A percentile compares a stretch with the other conserved stretches of the same genome.
phyloP scores from a whole-genome alignment of 2,329 filamentous ascomycete species.

The Aspergillus sp. region DNA sequence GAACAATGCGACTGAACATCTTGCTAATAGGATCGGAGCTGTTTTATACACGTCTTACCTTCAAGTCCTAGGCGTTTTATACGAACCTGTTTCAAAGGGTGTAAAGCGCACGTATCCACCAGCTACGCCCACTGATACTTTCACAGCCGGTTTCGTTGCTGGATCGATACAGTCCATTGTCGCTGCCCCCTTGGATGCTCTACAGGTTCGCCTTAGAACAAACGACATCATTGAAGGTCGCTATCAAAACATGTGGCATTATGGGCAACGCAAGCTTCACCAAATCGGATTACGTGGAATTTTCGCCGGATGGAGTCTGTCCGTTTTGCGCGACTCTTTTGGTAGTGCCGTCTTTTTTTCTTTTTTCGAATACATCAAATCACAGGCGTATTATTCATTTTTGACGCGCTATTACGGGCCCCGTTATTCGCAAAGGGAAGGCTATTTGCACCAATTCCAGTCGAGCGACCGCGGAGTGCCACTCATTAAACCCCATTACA shows the following conservation, averaged over 20 bases:
- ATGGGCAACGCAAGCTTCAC: constrained; percentile 56
- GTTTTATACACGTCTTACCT: constrained; percentile 65
- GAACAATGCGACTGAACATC: neutral
- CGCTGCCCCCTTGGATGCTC: constrained; percentile 63
- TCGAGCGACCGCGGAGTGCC: constrained; percentile 35
- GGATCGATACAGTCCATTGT: constrained; percentile 61
- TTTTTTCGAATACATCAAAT: constrained; percentile 64
- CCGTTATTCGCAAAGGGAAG: constrained; percentile 28
- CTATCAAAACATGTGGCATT: constrained; percentile 65
- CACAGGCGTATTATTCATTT: constrained; percentile 62
- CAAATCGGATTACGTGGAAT: constrained; percentile 62
- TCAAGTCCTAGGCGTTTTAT: constrained; percentile 56
- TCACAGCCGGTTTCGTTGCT: constrained; percentile 59
- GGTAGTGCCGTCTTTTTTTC: constrained; percentile 64
- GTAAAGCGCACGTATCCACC: constrained; percentile 62
- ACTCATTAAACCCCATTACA: constrained; percentile 61
- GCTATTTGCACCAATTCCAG: constrained; percentile 26
- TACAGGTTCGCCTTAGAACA: constrained; percentile 62
- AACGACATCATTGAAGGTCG: constrained; percentile 59
- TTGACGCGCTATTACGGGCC: constrained; percentile 59
- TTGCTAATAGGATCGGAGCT: constrained; percentile 53
- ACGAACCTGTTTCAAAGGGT: constrained; percentile 58
- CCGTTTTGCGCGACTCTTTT: constrained; percentile 59
- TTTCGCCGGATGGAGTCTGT: constrained; percentile 63
- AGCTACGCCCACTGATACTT: constrained; percentile 53